Conservation (phyloP, 2,329 filamentous ascomycete genomes). For the Colletotrichum eleusines region DNA sequence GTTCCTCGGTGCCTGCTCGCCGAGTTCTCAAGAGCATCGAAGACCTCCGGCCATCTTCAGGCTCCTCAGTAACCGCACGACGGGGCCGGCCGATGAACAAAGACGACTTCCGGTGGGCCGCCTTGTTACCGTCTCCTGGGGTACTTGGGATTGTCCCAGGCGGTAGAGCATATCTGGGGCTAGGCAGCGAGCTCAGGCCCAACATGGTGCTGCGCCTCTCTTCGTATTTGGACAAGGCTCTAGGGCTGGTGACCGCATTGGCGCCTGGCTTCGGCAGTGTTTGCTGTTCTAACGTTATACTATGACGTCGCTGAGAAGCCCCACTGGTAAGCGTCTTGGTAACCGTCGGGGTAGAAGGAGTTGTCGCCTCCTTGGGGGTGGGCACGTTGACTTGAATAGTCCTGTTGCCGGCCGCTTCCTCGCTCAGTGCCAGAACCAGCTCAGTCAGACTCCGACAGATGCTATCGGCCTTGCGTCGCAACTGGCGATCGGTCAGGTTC, state of each 20-base stretch:
- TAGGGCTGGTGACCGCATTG: conserved; percentile 57
- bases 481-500: conserved; percentile 80
- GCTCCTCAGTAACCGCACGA: conserved; percentile 63
- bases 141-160: conserved; percentile 51
- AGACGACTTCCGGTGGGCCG: conserved; percentile 64
- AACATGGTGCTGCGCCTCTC: conserved; percentile 65
- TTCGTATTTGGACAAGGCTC: conserved; percentile 64
- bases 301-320: conserved; percentile 56
- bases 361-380: conserved; percentile 45
- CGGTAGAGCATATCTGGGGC: conserved; percentile 56
- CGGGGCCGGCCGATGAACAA: conserved; percentile 61
- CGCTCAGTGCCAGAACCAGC: conserved; percentile 85
- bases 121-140: conserved; percentile 52
- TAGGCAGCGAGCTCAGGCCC: conserved; percentile 58
- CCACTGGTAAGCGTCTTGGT: conserved; percentile 54
- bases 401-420: conserved; percentile 61
- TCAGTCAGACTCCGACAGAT: conserved; percentile 94
- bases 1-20: conserved; percentile 61
- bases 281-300: conserved; percentile 55
- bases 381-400: conserved; percentile 44
- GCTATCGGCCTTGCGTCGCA: conserved; percentile 90
- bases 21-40: conserved; percentile 61
- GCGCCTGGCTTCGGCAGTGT: conserved; percentile 39
- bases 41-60: conserved; percentile 63
- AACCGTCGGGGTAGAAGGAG: conserved; percentile 59